Evolutionary conservation across 805 yeast species (phyloP).

Genomic region (Zygoascus tannicola): DNA sequence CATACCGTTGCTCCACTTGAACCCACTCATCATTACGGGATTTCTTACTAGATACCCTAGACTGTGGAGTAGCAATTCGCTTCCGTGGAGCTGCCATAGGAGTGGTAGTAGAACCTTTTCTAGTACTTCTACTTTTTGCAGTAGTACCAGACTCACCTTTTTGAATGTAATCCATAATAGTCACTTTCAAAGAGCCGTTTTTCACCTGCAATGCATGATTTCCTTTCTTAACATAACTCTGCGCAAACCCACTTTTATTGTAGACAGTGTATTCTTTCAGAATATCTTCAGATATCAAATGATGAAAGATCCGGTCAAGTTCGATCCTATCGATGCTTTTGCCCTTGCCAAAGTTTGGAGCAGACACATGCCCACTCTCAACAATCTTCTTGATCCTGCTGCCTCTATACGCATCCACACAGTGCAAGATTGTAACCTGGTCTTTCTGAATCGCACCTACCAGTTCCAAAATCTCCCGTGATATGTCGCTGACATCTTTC

Average conservation of each 20-base stretch:
- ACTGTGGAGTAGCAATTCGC: neutral
- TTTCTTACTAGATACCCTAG: neutral
- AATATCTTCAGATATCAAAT: slow-evolving; percentile 55
- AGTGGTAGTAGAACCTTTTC: neutral
- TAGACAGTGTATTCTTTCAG: slow-evolving; percentile 63
- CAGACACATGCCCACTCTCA: slow-evolving; percentile 50
- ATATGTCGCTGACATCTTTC: slow-evolving; percentile 58
- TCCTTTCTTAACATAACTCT: slow-evolving; percentile 64
- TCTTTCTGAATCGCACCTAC: slow-evolving; percentile 44
- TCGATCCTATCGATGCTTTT: slow-evolving; percentile 53
- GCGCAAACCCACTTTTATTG: slow-evolving; percentile 69
- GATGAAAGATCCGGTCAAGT: slow-evolving; percentile 75
- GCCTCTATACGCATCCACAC: slow-evolving; percentile 79
- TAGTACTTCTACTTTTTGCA: neutral
- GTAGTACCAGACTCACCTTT: neutral
- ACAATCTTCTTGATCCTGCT: slow-evolving; percentile 53
- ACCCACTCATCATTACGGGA: slow-evolving; percentile 2
- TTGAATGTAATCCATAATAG: slow-evolving; percentile 8
- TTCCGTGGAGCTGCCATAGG: slow-evolving; percentile 10
- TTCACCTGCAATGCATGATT: slow-evolving; percentile 43
- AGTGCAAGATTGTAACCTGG: slow-evolving; percentile 64
- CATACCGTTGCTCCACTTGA: slow-evolving; percentile 9
- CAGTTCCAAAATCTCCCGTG: slow-evolving; percentile 49
- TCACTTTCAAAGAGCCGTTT: slow-evolving; percentile 24
- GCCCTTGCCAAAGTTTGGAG: slow-evolving; percentile 65